Evolutionary conservation across 1,284 basidiomycete genomes (phyloP), one percentile per base, ranked within the genome.

Genomic region (Rhodotorula sp.): DNA sequence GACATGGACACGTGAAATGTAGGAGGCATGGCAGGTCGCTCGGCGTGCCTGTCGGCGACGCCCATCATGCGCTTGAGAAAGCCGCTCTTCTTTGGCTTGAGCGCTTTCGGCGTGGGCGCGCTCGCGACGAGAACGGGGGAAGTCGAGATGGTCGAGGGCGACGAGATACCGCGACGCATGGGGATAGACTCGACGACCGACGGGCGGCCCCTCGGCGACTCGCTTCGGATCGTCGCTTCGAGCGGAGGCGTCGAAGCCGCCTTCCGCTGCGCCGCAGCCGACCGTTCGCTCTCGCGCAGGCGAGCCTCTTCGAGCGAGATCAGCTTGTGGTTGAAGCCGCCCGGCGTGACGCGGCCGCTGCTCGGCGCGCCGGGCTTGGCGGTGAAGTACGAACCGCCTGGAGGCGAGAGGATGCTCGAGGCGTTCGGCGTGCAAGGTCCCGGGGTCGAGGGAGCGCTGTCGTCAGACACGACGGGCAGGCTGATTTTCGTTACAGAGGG

Each of bases 41-140:
- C 20, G 59, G 48, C 24, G 63, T 64, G 7, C 64, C 37, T 2
- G 34, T 9, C 1, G 68, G 71, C 4, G 61, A 51, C 18, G 28
- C 73, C 73, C 73, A 74, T 74, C 70, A 74, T 74, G n/a, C 73
- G 62, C 26, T 64, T 62, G 24, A 74, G 59, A 64, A 74, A 74
- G 15, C 73, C 73, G 56, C 65, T 68, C 50, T 64, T 69, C 47
- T 72, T 72, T n/a, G 63, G 60, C 53, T 70, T 74, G 64, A 72
- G 58, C 48, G 58, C 47, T 24, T 57, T 59, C 8, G 61, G 55
- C 2, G 65, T 40, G 20, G 37, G 30, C 47, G 59, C 51, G n/a
- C 50, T 11, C 31, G 47, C 37, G 20, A 51, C 51, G 6, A 37
- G 61, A 28, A 16, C 9, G 15, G 44, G 18, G 9, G 54, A 20